Conservation (phyloP, 331 rosid genomes). For the Arachis monticola region DNA sequence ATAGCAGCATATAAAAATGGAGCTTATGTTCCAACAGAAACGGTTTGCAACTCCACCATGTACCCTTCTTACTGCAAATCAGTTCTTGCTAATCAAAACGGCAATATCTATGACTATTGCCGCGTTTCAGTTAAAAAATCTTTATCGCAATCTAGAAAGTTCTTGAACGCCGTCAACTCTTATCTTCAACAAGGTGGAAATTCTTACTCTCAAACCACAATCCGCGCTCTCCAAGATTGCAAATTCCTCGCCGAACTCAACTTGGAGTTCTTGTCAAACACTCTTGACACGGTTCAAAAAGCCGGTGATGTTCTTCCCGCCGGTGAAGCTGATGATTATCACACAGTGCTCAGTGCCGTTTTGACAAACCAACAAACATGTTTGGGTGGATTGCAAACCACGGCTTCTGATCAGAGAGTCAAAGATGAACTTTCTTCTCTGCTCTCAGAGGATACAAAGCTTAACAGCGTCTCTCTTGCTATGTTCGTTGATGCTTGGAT, state of each 20-base stretch:
- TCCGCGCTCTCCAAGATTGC: constrained; percentile 68
- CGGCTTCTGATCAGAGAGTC: constrained; percentile 54
- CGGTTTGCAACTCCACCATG: constrained; percentile 45
- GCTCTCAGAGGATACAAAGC: constrained; percentile 56
- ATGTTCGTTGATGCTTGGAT: constrained; percentile 63
- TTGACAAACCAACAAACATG: constrained; percentile 76
- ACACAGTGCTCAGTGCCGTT: constrained; percentile 63
- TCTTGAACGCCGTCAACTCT: constrained; percentile 40
- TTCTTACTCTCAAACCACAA: constrained; percentile 42
- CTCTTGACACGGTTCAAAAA: constrained; percentile 40
- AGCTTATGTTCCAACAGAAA: constrained; percentile 25
- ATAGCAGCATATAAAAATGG: constrained; percentile 34
- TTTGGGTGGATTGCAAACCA: constrained; percentile 55
- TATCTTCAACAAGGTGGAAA: constrained; percentile 31
- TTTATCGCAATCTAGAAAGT: constrained; percentile 55
- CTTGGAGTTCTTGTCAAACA: constrained; percentile 49
- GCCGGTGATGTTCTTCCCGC: constrained; percentile 39
- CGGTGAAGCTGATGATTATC: constrained; percentile 55
- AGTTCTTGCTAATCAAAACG: constrained; percentile 46
- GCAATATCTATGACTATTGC: constrained; percentile 47
- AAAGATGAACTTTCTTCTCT: constrained; percentile 47
- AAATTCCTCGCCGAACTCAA: constrained; percentile 52
- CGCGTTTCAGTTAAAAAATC: constrained; percentile 50
- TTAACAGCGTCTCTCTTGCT: constrained; percentile 64
- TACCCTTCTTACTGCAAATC: constrained; percentile 56